Percentiles rank a stretch among this genome's conserved stretches.
Evolutionary conservation across 1,284 basidiomycete species (phyloP).

Genomic region (Ceratobasidium sp.): DNA sequence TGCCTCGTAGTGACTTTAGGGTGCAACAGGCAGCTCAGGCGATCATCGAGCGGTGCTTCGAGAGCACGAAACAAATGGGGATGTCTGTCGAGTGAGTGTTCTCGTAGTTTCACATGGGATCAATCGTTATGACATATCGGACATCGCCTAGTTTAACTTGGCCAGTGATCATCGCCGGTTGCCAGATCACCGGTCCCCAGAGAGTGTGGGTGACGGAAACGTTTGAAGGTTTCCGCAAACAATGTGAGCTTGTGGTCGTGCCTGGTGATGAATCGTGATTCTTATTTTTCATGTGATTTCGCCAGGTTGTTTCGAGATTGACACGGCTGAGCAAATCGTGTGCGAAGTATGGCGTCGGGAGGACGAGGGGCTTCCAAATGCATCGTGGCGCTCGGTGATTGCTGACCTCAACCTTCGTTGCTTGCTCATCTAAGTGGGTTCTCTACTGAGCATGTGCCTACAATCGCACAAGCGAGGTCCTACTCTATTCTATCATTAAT

Average conservation of each 20-base stretch:
- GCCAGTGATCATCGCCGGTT: slow-evolving; percentile 58
- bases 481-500: slow-evolving; percentile 39
- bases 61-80: slow-evolving; percentile 47
- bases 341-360: slow-evolving; percentile 56
- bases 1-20: slow-evolving; percentile 50
- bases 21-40: slow-evolving; percentile 51
- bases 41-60: slow-evolving; percentile 49
- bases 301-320: slow-evolving; percentile 58
- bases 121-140: background rate
- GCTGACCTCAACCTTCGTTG: slow-evolving; percentile 51
- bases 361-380: slow-evolving; percentile 50
- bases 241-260: slow-evolving; percentile 49
- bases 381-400: slow-evolving; percentile 55
- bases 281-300: background rate
- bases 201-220: slow-evolving; percentile 54
- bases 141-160: slow-evolving; percentile 51
- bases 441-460: slow-evolving; percentile 19
- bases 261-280: slow-evolving; percentile 6
- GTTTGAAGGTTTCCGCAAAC: slow-evolving; percentile 53
- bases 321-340: slow-evolving; percentile 58
- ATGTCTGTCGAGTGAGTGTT: slow-evolving; percentile 52
- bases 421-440: slow-evolving; percentile 49
- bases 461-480: slow-evolving; percentile 16
- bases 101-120: slow-evolving; percentile 20
- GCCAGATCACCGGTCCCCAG: slow-evolving; percentile 51